Evolutionary conservation across 176 grass and related monocot genomes (phyloP), one percentile per base, ranked within the genome.

Genomic region (Dactylis glomerata): DNA sequence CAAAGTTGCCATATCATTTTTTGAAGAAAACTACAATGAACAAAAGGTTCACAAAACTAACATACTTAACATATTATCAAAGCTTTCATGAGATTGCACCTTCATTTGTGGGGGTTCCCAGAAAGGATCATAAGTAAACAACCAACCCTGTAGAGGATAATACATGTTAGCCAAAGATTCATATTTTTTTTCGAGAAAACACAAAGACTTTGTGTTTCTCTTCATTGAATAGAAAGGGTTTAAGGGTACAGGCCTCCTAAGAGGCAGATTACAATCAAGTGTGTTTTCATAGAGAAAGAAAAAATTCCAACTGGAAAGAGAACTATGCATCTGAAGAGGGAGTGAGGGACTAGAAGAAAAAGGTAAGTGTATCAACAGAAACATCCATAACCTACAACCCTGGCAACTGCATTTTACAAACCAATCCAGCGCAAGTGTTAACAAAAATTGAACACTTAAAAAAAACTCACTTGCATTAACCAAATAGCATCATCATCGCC

Each of bases 101-200:
- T 97, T 97, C 94, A 97, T 97, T 75, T 94, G 94, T 32, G 87
- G 94, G 44, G 94, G 92, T 75, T 94, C 45, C 94, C 94, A 97
- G 75, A 97, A 97, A 86, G 94, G 89, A 80, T 94, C 94, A 76
- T 97, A 97, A 47, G 87, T 88, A 89, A 97, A 97, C 82, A 97
- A 40, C 94, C 94, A 97, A 76, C 94, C 94, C 92, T 97, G 81
- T 41, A 83, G 52, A 71, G 23, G 24, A 45, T 69, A 28, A 86
- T 34, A 61, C 11, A 76, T 76, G 50, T 83, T 67, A 92, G 46
- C 9, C 6, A 84, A 37, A 73, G 32, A 78, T 63, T 34, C 22
- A 57, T 82, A 73, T 68, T 57, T 13, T n/a, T n/a, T n/a, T n/a
- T n/a, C n/a, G n/a, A n/a, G n/a, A n/a, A n/a, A n/a, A n/a, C n/a